These are phyloP conservation scores for Coelastrella sp. DNA, from an alignment of 139 green algal species.

Conservation along the genomic window DNA sequence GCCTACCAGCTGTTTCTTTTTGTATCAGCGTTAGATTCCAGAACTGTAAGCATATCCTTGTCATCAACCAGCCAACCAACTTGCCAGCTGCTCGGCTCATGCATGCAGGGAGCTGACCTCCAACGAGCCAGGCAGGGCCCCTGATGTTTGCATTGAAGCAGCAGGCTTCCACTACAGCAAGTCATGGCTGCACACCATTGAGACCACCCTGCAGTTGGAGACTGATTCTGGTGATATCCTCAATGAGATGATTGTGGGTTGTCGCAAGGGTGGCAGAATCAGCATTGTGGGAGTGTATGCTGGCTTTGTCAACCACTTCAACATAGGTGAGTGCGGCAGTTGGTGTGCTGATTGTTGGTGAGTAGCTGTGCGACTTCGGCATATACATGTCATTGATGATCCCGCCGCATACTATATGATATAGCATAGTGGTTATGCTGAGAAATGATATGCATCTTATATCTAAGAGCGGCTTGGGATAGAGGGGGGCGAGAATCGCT, in stretches of 20 bases:
- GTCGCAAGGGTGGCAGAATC: constrained; percentile 65
- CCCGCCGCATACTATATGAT: no score
- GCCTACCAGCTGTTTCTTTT: no score
- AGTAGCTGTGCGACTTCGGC: background rate
- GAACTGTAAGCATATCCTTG: no score
- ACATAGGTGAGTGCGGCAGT: constrained; percentile 16
- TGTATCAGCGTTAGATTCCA: no score
- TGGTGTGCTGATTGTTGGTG: background rate
- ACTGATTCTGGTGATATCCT: constrained; percentile 81
- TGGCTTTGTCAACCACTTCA: constrained; percentile 40
- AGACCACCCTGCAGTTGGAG: constrained; percentile 58
- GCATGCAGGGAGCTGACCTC: background rate
- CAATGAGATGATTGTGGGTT: constrained; percentile 80
- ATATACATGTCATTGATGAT: no score
- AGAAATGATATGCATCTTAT: no score
- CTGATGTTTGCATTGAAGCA: constrained; percentile 80
- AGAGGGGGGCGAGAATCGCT: no score
- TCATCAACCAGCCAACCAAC: background rate
- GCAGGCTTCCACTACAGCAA: constrained; percentile 79
- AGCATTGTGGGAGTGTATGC: constrained; percentile 47
- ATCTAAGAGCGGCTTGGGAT: no score
- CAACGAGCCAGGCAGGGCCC: constrained; percentile 44
- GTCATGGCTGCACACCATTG: constrained; percentile 34
- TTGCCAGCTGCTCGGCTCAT: background rate
- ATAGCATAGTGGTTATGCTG: no score